Evolutionary conservation across 2,329 filamentous ascomycete genomes (phyloP), one percentile per base, ranked within the genome.

Genomic region (Septoria petroselini): DNA sequence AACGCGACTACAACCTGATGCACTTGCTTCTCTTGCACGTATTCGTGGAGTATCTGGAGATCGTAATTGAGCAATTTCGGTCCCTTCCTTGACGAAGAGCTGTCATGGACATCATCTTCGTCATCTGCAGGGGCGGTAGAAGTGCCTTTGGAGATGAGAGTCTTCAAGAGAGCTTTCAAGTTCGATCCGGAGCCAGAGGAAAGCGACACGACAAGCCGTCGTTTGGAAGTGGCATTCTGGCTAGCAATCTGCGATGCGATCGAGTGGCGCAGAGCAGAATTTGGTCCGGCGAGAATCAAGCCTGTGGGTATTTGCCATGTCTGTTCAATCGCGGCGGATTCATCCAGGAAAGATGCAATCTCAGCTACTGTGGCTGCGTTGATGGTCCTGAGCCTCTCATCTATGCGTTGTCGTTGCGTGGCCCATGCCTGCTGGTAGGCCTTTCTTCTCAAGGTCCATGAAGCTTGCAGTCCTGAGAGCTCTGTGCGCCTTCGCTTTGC

Each of bases 41-140:
- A 83, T 19, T 79, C 76, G 53, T 83, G 72, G 23, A 93, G 69
- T 18, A 85, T 81, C 60, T 87, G 84, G 12, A 93, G 76, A 62
- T 93, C 88, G 65, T 91, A 93, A 60, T 88, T 85, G 2, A 91
- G 76, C 52, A 86, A 79, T 76, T 84, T 66, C n/a, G 60, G 55
- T 3, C 41, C 51, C 18, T 45, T 57, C 19, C 49, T 31, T 56
- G 56, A 19, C 14, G 61, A 61, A 37, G 59, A 11, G 3, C 62
- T 60, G 19, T 69, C 67, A 8, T 68, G 65, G 11, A 76, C 79
- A 1, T 84, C 82, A 3, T 81, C 81, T 18, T 74, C 70, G 11
- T 67, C 62, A 1, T 62, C 11, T 1, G 35, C 23, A 58, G 65
- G 51, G 63, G 69, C 30, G 7, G 77, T 70, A 3, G 70, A 70